Percentiles rank a stretch among this genome's conserved stretches.
Conservation (phyloP, 1,139 yeast species). For the Lodderomyces theae region DNA sequence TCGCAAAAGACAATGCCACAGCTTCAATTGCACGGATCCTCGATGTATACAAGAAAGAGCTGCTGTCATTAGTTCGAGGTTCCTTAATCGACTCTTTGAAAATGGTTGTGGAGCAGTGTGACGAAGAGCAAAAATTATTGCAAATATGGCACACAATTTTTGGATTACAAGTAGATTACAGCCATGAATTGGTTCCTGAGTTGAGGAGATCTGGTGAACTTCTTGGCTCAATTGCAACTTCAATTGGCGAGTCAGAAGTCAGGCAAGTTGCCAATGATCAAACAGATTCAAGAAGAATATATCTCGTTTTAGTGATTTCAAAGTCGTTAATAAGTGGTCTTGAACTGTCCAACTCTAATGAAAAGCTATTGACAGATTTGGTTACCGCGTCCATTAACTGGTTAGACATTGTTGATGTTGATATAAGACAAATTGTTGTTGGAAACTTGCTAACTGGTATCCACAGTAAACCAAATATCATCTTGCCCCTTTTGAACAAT, state of each 20-base stretch:
- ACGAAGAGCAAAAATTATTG: conserved; percentile 13
- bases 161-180: conserved; percentile 16
- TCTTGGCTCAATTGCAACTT: conserved; percentile 23
- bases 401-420: conserved; percentile 28
- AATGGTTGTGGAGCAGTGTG: conserved; percentile 13
- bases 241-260: conserved; percentile 17
- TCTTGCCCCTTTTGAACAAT: conserved; percentile 59
- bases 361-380: conserved; percentile 15
- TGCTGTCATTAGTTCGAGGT: conserved; percentile 11
- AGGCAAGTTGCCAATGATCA: conserved; percentile 14
- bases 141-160: conserved; percentile 20
- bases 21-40: conserved; percentile 9
- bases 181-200: conserved; percentile 18
- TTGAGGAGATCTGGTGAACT: conserved; percentile 34
- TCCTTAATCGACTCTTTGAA: conserved; percentile 37
- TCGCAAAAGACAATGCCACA: conserved; percentile 18
- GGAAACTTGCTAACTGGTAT: conserved; percentile 60
- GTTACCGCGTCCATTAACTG: conserved; percentile 17
- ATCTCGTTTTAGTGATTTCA: conserved; percentile 33
- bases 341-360: conserved; percentile 13
- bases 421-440: conserved; percentile 55
- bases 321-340: conserved; percentile 30
- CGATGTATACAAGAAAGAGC: conserved; percentile 14
- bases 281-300: conserved; percentile 22
- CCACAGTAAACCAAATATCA: conserved; percentile 58